Evolutionary conservation across 352 stramenopile genomes (phyloP), one percentile per base, ranked within the genome.

Genomic region (Pythium sp.): DNA sequence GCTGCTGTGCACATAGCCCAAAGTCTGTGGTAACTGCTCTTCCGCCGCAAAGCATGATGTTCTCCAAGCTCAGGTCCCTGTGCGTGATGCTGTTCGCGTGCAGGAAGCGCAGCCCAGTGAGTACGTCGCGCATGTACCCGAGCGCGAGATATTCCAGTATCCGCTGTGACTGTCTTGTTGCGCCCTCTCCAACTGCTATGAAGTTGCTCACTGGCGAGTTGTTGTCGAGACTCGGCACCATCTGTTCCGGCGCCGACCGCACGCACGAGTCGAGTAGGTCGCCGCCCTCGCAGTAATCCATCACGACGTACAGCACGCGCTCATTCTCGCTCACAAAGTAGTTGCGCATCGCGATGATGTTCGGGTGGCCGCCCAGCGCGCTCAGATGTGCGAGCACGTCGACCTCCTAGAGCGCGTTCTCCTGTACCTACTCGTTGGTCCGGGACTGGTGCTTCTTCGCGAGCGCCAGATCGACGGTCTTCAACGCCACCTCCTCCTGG

Each of bases 21-120:
- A 93, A 93, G 73, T 93, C 82, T 11, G 81, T 71, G 67, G 91
- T 87, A 28, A 91, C 80, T 0, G 82, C 82, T 5, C 74, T 73
- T 3, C 81, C 83, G 22, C 83, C 58, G 8, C 73, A 77, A 26
- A 99, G 80, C 28, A 99, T 75, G 47, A 99, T 94, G 80, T 99
- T 99, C 78, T 99, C 97, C n/a, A 99, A 77, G 34, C 92, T 98
- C 61, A 99, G 82, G 72, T 99, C 97, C 64, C 96, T 90, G 75
- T 98, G 96, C 32, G 86, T 86, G 51, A 96, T 84, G 68, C 87
- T 85, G 67, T 89, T 73, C 24, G 51, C 64, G 71, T 94, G 85
- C 22, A 94, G 66, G 65, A 89, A 91, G 7, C 67, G 70, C 8
- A 94, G 72, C 3, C 90, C 90, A 0, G 69, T 66, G 14, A 93